Conservation (phyloP, 805 yeast genomes). For the Wickerhamiella musiphila region DNA sequence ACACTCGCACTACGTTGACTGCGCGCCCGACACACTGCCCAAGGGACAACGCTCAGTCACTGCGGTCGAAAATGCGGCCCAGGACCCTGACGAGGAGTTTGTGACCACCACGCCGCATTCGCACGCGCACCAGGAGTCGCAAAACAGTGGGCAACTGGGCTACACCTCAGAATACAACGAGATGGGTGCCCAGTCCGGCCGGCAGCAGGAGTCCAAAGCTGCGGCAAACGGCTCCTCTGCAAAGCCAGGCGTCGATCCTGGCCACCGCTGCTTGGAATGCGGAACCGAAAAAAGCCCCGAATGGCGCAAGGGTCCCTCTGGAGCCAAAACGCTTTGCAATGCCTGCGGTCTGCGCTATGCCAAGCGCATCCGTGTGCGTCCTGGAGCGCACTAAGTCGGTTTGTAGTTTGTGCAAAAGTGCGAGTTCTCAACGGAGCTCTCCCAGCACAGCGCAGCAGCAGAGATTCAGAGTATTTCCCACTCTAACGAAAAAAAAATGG, state of each 20-base stretch:
- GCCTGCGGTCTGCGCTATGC: slow-evolving; percentile 69
- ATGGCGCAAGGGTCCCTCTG: slow-evolving; percentile 84
- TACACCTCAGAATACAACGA: too few species aligned
- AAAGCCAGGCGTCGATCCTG: slow-evolving; percentile 2
- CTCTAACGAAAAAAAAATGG: too few species aligned
- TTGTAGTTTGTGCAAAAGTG: too few species aligned
- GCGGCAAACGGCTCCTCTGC: neutral
- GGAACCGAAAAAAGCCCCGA: slow-evolving; percentile 66
- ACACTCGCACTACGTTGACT: slow-evolving; percentile 7
- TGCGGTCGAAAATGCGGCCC: slow-evolving; percentile 1
- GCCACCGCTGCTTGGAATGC: slow-evolving; percentile 45
- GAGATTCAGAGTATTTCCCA: too few species aligned
- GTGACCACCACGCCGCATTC: neutral
- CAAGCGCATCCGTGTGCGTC: slow-evolving; percentile 17
- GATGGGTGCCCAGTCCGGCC: neutral
- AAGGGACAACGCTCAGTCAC: neutral
- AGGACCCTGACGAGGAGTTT: slow-evolving; percentile 2
- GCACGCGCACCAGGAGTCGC: neutral
- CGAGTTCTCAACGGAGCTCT: too few species aligned
- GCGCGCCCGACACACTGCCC: neutral
- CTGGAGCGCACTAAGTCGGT: too few species aligned
- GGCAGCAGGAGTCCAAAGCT: neutral
- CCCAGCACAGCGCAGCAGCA: too few species aligned
- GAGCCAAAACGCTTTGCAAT: slow-evolving; percentile 68
- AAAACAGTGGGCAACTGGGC: neutral